phyloP scores from a whole-genome alignment of 1,139 yeast species.

The Taphrina pruni region DNA sequence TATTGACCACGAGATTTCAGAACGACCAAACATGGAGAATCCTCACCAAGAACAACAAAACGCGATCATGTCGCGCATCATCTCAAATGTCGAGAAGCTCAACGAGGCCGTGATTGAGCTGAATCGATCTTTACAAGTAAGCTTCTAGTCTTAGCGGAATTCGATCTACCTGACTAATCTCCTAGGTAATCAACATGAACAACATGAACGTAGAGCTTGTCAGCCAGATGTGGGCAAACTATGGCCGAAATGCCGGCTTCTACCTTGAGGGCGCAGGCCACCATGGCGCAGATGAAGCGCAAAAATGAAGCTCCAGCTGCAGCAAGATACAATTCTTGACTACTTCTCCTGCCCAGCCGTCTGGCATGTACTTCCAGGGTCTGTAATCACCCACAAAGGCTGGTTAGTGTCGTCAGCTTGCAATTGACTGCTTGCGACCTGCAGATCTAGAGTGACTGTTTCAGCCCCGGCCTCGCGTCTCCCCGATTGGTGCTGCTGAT shows the following conservation, averaged over 20 bases:
- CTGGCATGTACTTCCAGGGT: too few species aligned
- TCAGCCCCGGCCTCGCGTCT: too few species aligned
- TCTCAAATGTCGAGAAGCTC: slow-evolving; percentile 73
- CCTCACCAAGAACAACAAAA: slow-evolving; percentile 89
- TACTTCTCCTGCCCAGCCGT: too few species aligned
- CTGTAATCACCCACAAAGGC: too few species aligned
- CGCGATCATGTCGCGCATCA: slow-evolving; percentile 75
- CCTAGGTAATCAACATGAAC: slow-evolving; percentile 64
- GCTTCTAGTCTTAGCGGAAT: slow-evolving; percentile 38
- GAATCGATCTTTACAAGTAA: slow-evolving; percentile 62
- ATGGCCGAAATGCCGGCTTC: slow-evolving; percentile 71
- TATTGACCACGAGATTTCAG: not conserved
- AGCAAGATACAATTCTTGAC: too few species aligned
- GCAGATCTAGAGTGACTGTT: too few species aligned
- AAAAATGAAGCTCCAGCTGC: not conserved
- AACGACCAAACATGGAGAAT: slow-evolving; percentile 62
- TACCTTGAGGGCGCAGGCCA: slow-evolving; percentile 71
- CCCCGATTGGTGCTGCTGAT: not conserved
- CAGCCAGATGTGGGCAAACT: slow-evolving; percentile 82
- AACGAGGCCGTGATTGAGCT: slow-evolving; percentile 73
- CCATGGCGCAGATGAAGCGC: not conserved
- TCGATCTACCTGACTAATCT: not conserved
- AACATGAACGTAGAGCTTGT: slow-evolving; percentile 75
- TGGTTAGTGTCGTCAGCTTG: too few species aligned
- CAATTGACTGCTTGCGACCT: too few species aligned